Conservation (phyloP, 2,329 filamentous ascomycete genomes). For the Calonectria pseudoturangicola region DNA sequence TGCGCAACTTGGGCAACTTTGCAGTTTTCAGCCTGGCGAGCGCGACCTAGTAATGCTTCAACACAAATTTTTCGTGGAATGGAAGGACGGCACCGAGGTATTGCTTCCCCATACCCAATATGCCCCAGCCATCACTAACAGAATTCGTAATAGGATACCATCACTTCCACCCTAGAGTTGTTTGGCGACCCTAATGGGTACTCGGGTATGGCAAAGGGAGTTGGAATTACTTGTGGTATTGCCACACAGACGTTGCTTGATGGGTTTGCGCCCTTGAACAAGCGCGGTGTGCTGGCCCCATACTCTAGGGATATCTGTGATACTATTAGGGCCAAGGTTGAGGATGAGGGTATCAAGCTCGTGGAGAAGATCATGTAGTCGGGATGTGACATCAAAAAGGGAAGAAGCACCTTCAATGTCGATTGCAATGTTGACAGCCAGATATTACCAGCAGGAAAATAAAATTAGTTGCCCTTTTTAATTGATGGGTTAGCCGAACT, state of each 20-base stretch:
- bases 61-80: background rate
- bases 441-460: no score
- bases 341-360: no score
- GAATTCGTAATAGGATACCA: background rate
- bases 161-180: background rate
- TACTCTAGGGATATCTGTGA: background rate
- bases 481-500: no score
- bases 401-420: no score
- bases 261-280: background rate
- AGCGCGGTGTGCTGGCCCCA: background rate
- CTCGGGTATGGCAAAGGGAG: background rate
- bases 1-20: background rate
- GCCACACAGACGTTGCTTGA: background rate
- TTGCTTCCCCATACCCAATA: background rate
- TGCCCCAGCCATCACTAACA: background rate
- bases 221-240: background rate
- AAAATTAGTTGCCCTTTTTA: no score
- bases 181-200: background rate
- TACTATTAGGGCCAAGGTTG: no score
- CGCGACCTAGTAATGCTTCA: background rate
- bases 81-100: background rate
- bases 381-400: no score
- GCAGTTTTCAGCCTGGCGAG: background rate
- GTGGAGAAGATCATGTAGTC: no score
- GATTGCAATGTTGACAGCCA: no score